Evolutionary conservation across 768 basidiomycete species (phyloP), one percentile per base, ranked within the genome.

Genomic region (Serendipita vermifera): DNA sequence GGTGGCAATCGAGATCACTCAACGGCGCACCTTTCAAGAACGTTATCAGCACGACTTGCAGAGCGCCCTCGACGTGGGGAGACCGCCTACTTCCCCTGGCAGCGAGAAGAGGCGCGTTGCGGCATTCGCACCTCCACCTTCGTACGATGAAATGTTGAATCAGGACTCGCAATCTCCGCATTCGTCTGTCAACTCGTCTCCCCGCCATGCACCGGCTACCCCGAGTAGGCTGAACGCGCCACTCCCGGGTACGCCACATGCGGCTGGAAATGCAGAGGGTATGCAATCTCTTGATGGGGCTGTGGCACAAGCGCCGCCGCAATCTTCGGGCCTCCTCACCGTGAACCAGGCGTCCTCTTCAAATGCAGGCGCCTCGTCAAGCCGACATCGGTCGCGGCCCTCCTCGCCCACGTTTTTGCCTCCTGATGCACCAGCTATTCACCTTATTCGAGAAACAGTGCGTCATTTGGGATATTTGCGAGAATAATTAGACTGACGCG

Each of bases 1-100:
- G 0, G 83, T 92, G 0, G 85, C 87, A 0, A 87, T 92, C 46
- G 89, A 91, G 63, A 89, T 92, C 60, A 83, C 84, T 56, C 87
- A 88, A 67, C 69, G 89, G 3, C 71, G 89, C 20, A 82, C 84
- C 0, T 92, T 92, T 68, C 89, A 92, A 66, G 80, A 87, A 60
- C 72, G 85, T 6, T 91, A 85, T 62, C 80, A 79, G 0, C 62
- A 68, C 1, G 89, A 87, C 65, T 67, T 92, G 2, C 87, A 91
- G 64, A 84, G 82, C 1, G 87, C 85, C 0, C 71, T 92, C 39
- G 86, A 90, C 62, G 76, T 81, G 0, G 82, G 84, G 2, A n/a
- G n/a, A n/a, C 57, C 59, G 53, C 65, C 62, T 2, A 59, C 61
- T 14, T 33, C 60, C 11, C 22, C 33, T 3, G 26, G 40, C 17